phyloP scores from a whole-genome alignment of 768 basidiomycete species.

The Tricholoma sp. region DNA sequence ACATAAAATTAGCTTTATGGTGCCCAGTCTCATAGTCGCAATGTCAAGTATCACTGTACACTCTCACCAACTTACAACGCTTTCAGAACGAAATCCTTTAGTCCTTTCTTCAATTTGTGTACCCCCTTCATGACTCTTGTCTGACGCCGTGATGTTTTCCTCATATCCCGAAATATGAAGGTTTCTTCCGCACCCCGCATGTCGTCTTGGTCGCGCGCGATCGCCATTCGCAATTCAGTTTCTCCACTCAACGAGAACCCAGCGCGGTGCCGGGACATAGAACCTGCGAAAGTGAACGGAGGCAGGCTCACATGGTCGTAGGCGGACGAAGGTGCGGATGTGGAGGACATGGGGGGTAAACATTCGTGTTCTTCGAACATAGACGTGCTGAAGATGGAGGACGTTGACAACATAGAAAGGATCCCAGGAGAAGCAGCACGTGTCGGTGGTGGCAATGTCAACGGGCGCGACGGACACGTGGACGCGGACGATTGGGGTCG shows the following conservation, averaged over 20 bases:
- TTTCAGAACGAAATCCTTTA: not conserved
- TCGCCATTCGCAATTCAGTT: constrained; percentile 52
- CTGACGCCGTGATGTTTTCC: not conserved
- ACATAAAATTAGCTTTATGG: not conserved
- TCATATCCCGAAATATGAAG: not conserved
- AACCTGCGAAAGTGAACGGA: constrained; percentile 24
- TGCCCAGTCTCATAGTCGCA: not conserved
- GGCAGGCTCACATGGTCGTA: not conserved
- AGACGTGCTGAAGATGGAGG: constrained; percentile 6
- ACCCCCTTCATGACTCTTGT: not conserved
- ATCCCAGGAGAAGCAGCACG: constrained; percentile 14
- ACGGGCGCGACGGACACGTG: constrained; percentile 2
- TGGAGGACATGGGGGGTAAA: constrained; percentile 4
- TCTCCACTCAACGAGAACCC: constrained; percentile 59
- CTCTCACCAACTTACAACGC: not conserved
- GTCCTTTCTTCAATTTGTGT: not conserved
- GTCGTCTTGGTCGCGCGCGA: constrained; percentile 34
- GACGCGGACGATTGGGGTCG: not conserved
- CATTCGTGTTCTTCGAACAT: constrained; percentile 1
- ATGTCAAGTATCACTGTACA: too few relatives aligned
- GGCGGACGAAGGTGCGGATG: constrained; percentile 22
- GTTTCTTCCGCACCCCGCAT: not conserved
- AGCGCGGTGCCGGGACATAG: constrained; percentile 14
- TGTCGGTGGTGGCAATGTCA: constrained; percentile 10
- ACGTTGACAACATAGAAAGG: constrained; percentile 13